These are phyloP conservation scores for Scenedesmus sp. DNA, from an alignment of 163 green algal species.

Conservation along the genomic window DNA sequence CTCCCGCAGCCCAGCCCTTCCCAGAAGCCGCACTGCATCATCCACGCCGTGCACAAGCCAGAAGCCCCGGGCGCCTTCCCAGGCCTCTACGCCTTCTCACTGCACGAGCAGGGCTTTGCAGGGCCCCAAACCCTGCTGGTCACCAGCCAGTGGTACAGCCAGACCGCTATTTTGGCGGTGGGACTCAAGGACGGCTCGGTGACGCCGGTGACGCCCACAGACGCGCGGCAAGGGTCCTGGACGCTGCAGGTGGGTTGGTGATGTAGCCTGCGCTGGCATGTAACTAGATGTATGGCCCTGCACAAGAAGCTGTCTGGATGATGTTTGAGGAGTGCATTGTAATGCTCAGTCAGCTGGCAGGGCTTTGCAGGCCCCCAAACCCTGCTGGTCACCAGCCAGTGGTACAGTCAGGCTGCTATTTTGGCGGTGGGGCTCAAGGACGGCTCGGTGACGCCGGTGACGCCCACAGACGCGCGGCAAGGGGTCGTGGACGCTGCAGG, in stretches of 20 bases:
- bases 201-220: constrained; percentile 55
- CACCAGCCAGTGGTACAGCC: constrained; percentile 82
- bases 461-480: constrained; percentile 36
- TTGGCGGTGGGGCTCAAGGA: constrained; percentile 68
- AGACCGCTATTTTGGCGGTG: constrained; percentile 72
- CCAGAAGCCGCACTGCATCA: constrained; percentile 4
- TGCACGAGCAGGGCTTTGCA: constrained; percentile 67
- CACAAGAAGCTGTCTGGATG: not conserved
- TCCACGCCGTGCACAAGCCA: constrained; percentile 31
- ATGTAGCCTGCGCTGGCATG: not conserved
- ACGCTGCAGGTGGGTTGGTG: constrained; percentile 39
- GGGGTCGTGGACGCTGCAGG: constrained; percentile 57
- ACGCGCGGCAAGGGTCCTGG: constrained; percentile 51
- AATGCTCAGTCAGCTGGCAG: not conserved
- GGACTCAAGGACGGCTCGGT: constrained; percentile 64
- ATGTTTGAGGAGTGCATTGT: too few relatives aligned
- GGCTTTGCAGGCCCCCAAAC: constrained; percentile 60
- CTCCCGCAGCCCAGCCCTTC: not conserved
- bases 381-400: constrained; percentile 84
- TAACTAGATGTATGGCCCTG: not conserved
- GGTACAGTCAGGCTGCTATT: constrained; percentile 74
- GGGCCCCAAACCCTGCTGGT: constrained; percentile 70
- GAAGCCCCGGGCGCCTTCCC: constrained; percentile 71
- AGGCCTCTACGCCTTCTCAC: constrained; percentile 76
- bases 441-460: constrained; percentile 62